Conservation (phyloP, 257 asterid species). For the Schizonepeta tenuifolia region DNA sequence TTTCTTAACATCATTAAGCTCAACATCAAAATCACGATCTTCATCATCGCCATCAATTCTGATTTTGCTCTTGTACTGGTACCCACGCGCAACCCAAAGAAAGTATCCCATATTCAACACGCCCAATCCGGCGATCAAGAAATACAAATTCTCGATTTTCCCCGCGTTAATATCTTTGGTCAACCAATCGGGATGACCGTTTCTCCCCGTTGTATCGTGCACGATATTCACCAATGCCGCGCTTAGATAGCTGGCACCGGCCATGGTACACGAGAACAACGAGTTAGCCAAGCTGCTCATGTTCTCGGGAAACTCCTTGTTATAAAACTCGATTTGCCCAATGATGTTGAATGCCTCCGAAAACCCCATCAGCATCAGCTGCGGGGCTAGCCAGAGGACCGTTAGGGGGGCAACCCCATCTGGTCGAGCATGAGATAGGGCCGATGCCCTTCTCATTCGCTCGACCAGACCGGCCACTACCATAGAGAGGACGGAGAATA, state of each 20-base stretch:
- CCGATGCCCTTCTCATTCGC: conserved; percentile 53
- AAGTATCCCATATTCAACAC: conserved; percentile 65
- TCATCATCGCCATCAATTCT: conserved; percentile 43
- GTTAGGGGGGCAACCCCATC: conserved; percentile 60
- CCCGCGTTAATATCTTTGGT: conserved; percentile 69
- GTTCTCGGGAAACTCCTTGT: conserved; percentile 82
- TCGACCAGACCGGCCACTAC: conserved; percentile 68
- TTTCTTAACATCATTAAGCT: conserved; percentile 40
- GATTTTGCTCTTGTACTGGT: conserved; percentile 60
- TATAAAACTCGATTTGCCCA: conserved; percentile 84
- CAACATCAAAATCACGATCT: conserved; percentile 46
- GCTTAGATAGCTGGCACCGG: conserved; percentile 72
- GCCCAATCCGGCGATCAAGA: conserved; percentile 66
- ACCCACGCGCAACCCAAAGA: conserved; percentile 53
- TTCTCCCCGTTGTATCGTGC: conserved; percentile 56
- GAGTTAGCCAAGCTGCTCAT: conserved; percentile 91
- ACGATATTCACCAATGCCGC: conserved; percentile 60
- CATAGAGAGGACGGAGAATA: conserved; percentile 75
- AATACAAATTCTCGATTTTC: conserved; percentile 64
- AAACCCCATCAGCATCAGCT: conserved; percentile 83
- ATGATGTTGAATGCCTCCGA: conserved; percentile 80
- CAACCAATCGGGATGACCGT: conserved; percentile 77
- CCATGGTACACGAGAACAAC: conserved; percentile 62
- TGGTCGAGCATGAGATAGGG: conserved; percentile 33
- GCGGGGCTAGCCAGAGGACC: conserved; percentile 89